Base-by-base conservation (phyloP, 108 stramenopile species). In the Fragilariopsis cylindrus region DNA sequence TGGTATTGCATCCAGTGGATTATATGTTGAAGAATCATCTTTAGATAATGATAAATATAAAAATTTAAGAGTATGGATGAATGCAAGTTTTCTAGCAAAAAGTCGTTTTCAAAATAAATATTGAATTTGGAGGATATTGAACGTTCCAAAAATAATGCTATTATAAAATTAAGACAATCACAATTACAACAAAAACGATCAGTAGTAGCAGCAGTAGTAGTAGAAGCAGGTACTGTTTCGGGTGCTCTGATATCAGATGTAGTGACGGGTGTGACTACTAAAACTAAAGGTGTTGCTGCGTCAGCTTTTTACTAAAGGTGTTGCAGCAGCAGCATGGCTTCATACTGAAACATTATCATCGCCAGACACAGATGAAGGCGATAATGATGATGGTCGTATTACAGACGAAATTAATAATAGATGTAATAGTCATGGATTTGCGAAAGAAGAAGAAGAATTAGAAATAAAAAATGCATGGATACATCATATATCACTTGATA, bases 31-130 rank as follows among this genome's bases (percentile, higher is more conserved):
- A 16, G 43, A 78, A 52, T 84, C 83, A 2, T 63, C 43, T 0
- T 9, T 63, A 15, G 42, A 45, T 3, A 30, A 30, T 30, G 43
- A 63, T 0, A 39, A 43, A 18, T 84, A 70, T 69, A 65, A 73
- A 42, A 72, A 64, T 4, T 9, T 66, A 65, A 50, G 82, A 16
- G 46, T 84, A 11, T 84, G 83, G 83, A 45, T 84, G 74, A 74
- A 73, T 47, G 47, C 80, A 40, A 13, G n/a, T 3, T 57, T 53
- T 30, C 2, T 79, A n/a, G 82, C 78, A 11, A 63, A 12, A 0
- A n/a, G 43, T 3, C 40, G 62, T 9, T 12, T 63, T n/a, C 21
- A 63, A 21, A 63, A 47, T 44, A 63, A 63, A 40, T 60, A 3
- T 41, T 60, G 40, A 60, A 60, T 30, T 9, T 2, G 19, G 58